Evolutionary conservation across 768 basidiomycete species (phyloP), one percentile per base, ranked within the genome.

Genomic region (Amanita inopinata): DNA sequence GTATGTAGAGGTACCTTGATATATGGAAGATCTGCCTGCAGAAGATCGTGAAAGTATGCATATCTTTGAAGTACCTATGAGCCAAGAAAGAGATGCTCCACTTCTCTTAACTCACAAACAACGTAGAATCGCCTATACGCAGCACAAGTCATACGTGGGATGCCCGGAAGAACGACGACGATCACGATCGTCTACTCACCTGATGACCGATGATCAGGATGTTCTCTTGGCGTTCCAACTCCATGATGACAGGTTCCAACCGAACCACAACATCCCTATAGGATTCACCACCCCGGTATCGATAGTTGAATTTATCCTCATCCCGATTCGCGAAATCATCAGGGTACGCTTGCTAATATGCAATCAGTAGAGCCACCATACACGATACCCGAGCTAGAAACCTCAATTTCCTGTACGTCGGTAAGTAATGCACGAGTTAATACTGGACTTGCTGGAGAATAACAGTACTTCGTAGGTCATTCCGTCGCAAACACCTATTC

Each of bases 231-330:
- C 96, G 71, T 61, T 99, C 96, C 17, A 99, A 72, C 60, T 99
- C 96, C 90, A 99, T 97, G 52, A 99, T 99, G 40, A 98, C 86
- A 17, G 96, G 96, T 58, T 99, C 96, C 19, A 99, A 67, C 28
- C 94, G 78, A 3, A 89, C 77, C 9, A 96, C 91, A 7, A 99
- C 94, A 56, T 99, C 96, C 27, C 96, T 80, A 60, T 99, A 99
- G 1, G 91, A 96, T 64, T 99, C 96, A 42, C 96, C 96, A 53
- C 82, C 92, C 53, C 96, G 75, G 61, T 97, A 98, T 20, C 96
- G 80, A 61, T 99, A 99, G 62, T 98, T 98, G 63, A 96, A 99
- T 63, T 99, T 99, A 70, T 99, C 96, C 46, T 97, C 91, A 53
- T 99, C 96, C 18, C 96, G 80, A 57, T 93, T 92, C 11, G 90